Evolutionary conservation across 2,329 filamentous ascomycete genomes (phyloP).

Genomic region (Ampelomyces quisqualis): DNA sequence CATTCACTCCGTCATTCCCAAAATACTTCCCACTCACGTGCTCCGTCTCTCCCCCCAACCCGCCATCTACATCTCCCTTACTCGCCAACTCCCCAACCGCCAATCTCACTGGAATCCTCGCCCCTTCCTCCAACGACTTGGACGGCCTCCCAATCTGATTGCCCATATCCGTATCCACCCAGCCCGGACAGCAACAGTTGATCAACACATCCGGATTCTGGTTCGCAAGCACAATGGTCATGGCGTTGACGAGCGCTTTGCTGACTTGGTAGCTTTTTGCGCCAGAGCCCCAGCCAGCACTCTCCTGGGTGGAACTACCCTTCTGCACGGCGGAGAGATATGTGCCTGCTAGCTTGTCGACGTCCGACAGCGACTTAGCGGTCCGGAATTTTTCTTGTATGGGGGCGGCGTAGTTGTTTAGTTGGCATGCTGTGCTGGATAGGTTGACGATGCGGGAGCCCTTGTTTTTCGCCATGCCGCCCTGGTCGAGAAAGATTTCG

Average conservation of each 20-base stretch:
- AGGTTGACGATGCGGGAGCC: conserved; percentile 15
- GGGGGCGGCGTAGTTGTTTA: conserved; percentile 4
- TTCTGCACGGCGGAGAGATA: conserved; percentile 4
- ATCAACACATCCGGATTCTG: conserved; percentile 1
- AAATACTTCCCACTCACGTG: conserved; percentile 12
- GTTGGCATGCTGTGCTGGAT: conserved; percentile 3
- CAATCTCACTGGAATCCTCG: conserved; percentile 11
- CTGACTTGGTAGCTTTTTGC: conserved; percentile 1
- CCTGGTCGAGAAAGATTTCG: conserved; percentile 3
- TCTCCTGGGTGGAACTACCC: conserved; percentile 1
- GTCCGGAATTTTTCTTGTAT: neutral
- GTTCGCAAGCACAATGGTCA: conserved; percentile 1
- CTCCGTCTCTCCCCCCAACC: conserved; percentile 3
- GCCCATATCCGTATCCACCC: conserved; percentile 17
- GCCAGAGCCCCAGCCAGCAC: conserved; percentile 5
- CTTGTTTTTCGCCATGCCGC: neutral
- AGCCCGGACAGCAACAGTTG: conserved; percentile 21
- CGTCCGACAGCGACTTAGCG: neutral
- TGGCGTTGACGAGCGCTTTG: conserved; percentile 4
- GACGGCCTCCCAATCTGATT: conserved; percentile 11
- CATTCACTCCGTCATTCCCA: conserved; percentile 12
- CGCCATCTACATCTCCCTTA: conserved; percentile 6
- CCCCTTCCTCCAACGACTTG: conserved; percentile 15
- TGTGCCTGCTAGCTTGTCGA: conserved; percentile 6
- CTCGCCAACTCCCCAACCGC: conserved; percentile 11